Base-by-base conservation (phyloP, 2,329 filamentous ascomycete species). In the Madurella fahalii region DNA sequence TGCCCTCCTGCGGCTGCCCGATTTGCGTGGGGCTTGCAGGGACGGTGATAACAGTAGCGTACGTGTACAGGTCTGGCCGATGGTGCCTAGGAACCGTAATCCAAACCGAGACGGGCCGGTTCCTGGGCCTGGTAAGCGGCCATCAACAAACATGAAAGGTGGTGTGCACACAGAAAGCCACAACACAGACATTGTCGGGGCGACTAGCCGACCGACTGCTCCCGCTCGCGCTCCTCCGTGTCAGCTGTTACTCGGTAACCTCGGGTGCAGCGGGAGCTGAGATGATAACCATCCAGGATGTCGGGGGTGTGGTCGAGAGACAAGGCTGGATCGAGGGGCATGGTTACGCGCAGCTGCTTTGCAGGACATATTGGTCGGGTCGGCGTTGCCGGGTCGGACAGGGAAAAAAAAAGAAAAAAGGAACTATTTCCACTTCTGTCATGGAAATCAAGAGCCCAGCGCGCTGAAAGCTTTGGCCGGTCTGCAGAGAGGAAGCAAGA, bases 331-430 rank as follows among this genome's bases (percentile, higher is more conserved):
- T 30, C 5, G n/a, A 44, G 45, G 45, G 46, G 45, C 11, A 31
- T 52, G 41, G 11, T 40, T 41, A 17, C 37, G 30, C 41, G 47
- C 52, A 42, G 32, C n/a, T 13, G 43, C 43, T 20, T 20, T 41
- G 39, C 41, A n/a, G 25, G 40, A 45, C 18, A 44, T 18, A 15
- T n/a, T n/a, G n/a, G n/a, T n/a, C n/a, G n/a, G 25, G 40, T 30
- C 53, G 53, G 48, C 45, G 31, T 31, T 4, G 40, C 53, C 49
- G 53, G 41, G 30, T 18, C 12, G 43, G n/a, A n/a, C n/a, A n/a
- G n/a, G n/a, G n/a, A n/a, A n/a, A n/a, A n/a, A n/a, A n/a, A n/a
- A 39, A 40, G 16, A 44, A 30, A 41, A 54, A 45, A 25, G 18
- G 34, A 50, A 41, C 25, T 17, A 34, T 40, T 51, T 51, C 39